Conservation (phyloP, 106 monocot genomes). For the Allium sativum region DNA sequence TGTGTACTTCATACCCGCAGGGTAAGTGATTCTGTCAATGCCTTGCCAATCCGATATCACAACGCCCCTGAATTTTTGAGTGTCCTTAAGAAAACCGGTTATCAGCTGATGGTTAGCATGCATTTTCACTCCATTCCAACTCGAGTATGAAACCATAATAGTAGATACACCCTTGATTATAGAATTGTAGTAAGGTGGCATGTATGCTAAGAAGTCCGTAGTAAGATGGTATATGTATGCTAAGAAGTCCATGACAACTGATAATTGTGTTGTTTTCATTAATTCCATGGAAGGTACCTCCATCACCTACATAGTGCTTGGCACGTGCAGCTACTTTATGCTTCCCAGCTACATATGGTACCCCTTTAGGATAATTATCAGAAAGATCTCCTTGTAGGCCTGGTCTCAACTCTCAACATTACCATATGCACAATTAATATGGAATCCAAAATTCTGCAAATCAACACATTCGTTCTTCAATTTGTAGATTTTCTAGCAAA, state of each 20-base stretch:
- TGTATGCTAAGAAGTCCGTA: too few species aligned
- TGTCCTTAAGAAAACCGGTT: constrained; percentile 33
- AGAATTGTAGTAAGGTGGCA: constrained; percentile 25
- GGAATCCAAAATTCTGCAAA: too few species aligned
- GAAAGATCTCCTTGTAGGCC: too few species aligned
- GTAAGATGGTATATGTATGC: constrained; percentile 38
- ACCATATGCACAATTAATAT: too few species aligned
- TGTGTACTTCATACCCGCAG: constrained; percentile 34
- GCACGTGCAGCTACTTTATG: constrained; percentile 43
- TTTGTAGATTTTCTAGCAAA: too few species aligned
- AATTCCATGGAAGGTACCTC: constrained; percentile 33
- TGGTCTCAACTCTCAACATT: too few species aligned
- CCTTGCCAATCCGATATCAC: constrained; percentile 45
- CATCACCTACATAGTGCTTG: constrained; percentile 46
- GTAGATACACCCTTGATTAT: constrained; percentile 43
- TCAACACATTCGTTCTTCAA: too few species aligned
- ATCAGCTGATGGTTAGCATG: constrained; percentile 29
- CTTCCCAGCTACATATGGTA: too few species aligned
- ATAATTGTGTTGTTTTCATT: constrained; percentile 38
- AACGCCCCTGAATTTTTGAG: neutral
- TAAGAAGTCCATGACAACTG: constrained; percentile 16
- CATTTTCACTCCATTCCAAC: constrained; percentile 52
- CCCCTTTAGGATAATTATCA: too few species aligned
- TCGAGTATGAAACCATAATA: constrained; percentile 41
- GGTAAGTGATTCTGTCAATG: constrained; percentile 47